Evolutionary conservation across 352 stramenopile species (phyloP).

Genomic region (Phytopythium chamaehyphon): DNA sequence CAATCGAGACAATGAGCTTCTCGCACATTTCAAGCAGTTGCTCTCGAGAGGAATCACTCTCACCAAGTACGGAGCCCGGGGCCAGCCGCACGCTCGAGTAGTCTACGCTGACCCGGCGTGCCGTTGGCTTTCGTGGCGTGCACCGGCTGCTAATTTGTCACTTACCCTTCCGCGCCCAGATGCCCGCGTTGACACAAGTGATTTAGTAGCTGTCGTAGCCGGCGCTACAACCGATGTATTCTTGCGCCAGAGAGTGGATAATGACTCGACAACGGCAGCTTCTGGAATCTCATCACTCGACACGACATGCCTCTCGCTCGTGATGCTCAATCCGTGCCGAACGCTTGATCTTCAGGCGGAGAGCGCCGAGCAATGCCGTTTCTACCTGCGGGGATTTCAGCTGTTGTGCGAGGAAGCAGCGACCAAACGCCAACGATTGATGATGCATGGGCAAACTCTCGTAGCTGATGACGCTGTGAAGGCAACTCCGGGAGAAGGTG

Average conservation of each 20-base stretch:
- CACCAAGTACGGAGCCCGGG: constrained; percentile 49
- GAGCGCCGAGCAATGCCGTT: constrained; percentile 39
- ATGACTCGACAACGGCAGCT: not conserved
- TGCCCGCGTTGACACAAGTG: constrained; percentile 42
- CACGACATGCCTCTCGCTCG: constrained; percentile 59
- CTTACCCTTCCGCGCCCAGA: constrained; percentile 35
- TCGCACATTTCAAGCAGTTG: constrained; percentile 55
- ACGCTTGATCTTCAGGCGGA: constrained; percentile 66
- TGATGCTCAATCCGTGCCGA: constrained; percentile 65
- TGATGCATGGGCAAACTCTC: not conserved
- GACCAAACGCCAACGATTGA: constrained; percentile 23
- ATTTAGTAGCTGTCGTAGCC: constrained; percentile 45
- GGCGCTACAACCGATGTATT: constrained; percentile 50
- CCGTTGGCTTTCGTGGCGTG: constrained; percentile 57
- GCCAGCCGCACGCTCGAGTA: constrained; percentile 42
- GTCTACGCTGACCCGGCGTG: constrained; percentile 51
- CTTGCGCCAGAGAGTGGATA: constrained; percentile 26
- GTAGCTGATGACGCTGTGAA: not conserved
- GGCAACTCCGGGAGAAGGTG: not conserved
- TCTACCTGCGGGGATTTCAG: constrained; percentile 50
- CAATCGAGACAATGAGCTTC: constrained; percentile 33
- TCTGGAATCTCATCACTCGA: constrained; percentile 1
- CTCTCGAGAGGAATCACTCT: constrained; percentile 44
- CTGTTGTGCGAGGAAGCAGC: constrained; percentile 45
- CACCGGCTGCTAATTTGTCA: constrained; percentile 17